Evolutionary conservation across 148 eudicot genomes (phyloP).

Genomic region (Persicaria maculosa): DNA sequence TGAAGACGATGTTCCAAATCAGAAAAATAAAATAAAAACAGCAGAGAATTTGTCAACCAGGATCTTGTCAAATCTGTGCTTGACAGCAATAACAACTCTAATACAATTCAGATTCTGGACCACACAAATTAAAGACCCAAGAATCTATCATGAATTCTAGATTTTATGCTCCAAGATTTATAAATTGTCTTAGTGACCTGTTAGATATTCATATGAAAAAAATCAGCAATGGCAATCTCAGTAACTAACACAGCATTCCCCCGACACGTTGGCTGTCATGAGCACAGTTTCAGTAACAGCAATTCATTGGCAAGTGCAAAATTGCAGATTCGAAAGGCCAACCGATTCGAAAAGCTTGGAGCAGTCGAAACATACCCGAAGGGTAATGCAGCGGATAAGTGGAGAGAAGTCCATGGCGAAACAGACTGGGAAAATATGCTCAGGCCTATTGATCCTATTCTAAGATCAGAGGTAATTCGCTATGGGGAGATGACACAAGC

Average conservation of each 20-base stretch:
- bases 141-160: neutral
- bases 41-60: neutral
- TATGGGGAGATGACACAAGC: slow-evolving; percentile 47
- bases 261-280: neutral
- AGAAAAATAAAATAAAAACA: neutral
- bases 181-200: neutral
- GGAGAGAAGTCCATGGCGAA: slow-evolving; percentile 29
- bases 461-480: slow-evolving; percentile 25
- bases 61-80: slow-evolving; percentile 1
- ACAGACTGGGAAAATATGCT: slow-evolving; percentile 30
- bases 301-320: neutral
- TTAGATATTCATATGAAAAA: neutral
- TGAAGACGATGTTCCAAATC: too few species aligned
- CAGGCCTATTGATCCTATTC: slow-evolving; percentile 28
- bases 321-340: too few species aligned
- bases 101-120: neutral
- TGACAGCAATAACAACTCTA: neutral
- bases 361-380: neutral
- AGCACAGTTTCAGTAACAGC: neutral
- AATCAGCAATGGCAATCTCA: neutral
- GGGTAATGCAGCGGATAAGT: neutral
- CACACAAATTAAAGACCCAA: neutral
- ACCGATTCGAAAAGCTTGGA: too few species aligned
- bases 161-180: neutral
- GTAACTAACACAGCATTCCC: neutral